Base-by-base conservation (phyloP, 331 rosid genomes). In the Ulmus americana region DNA sequence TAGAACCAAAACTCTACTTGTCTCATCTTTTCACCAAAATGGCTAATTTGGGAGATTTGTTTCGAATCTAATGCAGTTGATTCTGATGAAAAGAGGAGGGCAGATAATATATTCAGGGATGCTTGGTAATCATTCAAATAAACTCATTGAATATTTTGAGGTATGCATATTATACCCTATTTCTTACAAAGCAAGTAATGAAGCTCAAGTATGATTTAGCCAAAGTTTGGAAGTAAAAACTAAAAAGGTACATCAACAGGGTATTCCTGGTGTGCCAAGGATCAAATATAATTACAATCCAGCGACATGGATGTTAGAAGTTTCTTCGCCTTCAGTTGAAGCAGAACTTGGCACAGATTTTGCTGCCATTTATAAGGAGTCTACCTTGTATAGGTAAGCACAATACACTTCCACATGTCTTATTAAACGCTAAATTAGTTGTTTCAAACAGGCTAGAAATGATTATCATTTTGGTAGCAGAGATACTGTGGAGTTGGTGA, bases 21-120 rank as follows among this genome's bases (percentile, higher is more conserved):
- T 55, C 11, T 55, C 4, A 6, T 5, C 43, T 55, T 55, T 5
- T 9, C 39, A 10, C 12, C 43, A 35, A 12, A 14, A 35, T 28
- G 72, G 47, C 39, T 42, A 18, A 28, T 1, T 46, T 6, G 54
- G 55, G 22, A 14, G 8, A 46, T 6, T 48, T n/a, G 8, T 10
- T 28, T 6, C 13, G 7, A 43, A 45, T 45, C 62, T 74, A 45
- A 1, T 57, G 56, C 65, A 87, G 90, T 66, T 87, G 60, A 47
- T 87, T 64, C 62, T 84, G 55, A 71, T 87, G 84, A 84, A 82
- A 77, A 80, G 75, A 62, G 90, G 95, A 73, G 95, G 90, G 15
- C 80, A 69, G 18, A 70, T 82, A 16, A 75, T 84, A 12, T 84
- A 73, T 74, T 79, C 76, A 0, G 86, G 95, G 68, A 74, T 83